phyloP scores from a whole-genome alignment of 1,284 basidiomycete genomes.

The Fereydounia khargensis region DNA sequence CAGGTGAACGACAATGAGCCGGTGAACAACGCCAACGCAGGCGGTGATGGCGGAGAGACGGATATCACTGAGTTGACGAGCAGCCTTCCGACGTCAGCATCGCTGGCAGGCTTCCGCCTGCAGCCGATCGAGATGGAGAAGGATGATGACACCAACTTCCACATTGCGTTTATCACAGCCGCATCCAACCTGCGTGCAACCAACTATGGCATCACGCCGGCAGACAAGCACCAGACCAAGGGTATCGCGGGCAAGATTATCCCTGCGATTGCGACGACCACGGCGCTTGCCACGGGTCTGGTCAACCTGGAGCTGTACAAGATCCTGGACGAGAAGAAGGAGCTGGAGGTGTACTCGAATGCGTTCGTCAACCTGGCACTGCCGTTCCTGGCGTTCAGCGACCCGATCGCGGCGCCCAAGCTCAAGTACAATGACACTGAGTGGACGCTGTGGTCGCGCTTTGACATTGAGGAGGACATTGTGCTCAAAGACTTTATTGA shows the following conservation, averaged over 20 bases:
- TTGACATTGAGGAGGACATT: constrained; percentile 86
- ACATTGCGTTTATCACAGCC: constrained; percentile 98
- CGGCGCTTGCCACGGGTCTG: constrained; percentile 87
- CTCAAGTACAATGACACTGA: constrained; percentile 65
- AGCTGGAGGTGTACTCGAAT: constrained; percentile 95
- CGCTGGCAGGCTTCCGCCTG: constrained; percentile 89
- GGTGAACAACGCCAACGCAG: constrained; percentile 66
- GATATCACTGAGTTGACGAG: constrained; percentile 48
- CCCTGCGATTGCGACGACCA: constrained; percentile 97
- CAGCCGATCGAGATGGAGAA: constrained; percentile 98
- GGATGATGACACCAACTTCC: constrained; percentile 95
- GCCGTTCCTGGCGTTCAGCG: constrained; percentile 98
- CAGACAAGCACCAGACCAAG: constrained; percentile 92
- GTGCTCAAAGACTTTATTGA: constrained; percentile 81
- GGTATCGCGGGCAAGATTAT: constrained; percentile 99
- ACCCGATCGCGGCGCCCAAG: constrained; percentile 79
- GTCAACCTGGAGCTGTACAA: constrained; percentile 92
- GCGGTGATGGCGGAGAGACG: constrained; percentile 15
- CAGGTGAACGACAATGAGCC: constrained; percentile 92
- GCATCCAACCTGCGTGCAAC: constrained; percentile 93
- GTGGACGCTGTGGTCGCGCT: constrained; percentile 95
- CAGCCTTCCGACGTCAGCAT: constrained; percentile 58
- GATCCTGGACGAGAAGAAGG: constrained; percentile 92
- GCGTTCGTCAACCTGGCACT: constrained; percentile 91
- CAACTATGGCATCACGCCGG: constrained; percentile 88